Conservation (phyloP, 257 asterid species). For the Euphrasia confusa region DNA sequence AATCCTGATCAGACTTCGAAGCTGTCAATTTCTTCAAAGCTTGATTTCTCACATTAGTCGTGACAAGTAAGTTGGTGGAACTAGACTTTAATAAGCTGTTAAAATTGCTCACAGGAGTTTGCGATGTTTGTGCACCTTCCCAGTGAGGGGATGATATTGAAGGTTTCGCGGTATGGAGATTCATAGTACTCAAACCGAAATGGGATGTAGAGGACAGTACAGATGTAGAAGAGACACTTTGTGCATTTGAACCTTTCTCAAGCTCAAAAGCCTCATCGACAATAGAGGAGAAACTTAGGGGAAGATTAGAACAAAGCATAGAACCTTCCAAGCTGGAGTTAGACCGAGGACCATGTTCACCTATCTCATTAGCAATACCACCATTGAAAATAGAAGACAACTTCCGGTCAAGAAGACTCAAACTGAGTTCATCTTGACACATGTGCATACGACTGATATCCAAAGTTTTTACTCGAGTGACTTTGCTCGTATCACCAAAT, state of each 20-base stretch:
- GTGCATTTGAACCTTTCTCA: conserved; percentile 74
- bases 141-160: conserved; percentile 59
- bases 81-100: conserved; percentile 58
- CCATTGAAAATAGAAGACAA: conserved; percentile 38
- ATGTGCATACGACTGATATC: conserved; percentile 74
- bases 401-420: conserved; percentile 72
- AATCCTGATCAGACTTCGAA: conserved; percentile 91
- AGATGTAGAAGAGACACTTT: conserved; percentile 42
- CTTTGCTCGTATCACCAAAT: conserved; percentile 56
- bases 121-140: conserved; percentile 54
- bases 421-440: conserved; percentile 74
- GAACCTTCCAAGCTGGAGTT: conserved; percentile 46
- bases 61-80: conserved; percentile 49
- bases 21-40: conserved; percentile 46
- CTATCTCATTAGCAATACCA: conserved; percentile 34
- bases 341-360: conserved; percentile 49
- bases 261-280: conserved; percentile 96
- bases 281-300: conserved; percentile 63
- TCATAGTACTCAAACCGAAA: conserved; percentile 46
- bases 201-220: conserved; percentile 51
- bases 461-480: conserved; percentile 57
- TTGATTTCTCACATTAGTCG: conserved; percentile 48
- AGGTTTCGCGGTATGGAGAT: conserved; percentile 41
- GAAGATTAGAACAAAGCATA: conserved; percentile 38
- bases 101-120: conserved; percentile 37